Evolutionary conservation across 2,329 filamentous ascomycete genomes (phyloP), one percentile per base, ranked within the genome.

Genomic region (Colletotrichum truncatum): DNA sequence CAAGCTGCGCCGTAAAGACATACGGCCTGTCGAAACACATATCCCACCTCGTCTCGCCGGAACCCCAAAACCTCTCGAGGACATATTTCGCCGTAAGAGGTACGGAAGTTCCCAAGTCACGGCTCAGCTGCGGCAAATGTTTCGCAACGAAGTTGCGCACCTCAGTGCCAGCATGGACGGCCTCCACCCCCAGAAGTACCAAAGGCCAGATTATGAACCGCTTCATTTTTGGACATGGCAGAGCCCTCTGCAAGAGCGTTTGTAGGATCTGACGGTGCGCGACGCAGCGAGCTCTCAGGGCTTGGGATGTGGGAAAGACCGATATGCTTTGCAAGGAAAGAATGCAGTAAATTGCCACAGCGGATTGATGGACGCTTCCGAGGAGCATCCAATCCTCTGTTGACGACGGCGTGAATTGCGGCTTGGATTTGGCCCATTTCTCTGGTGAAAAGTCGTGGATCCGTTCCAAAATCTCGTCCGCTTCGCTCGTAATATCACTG

Each of bases 301-400:
- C 10, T 0, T 18, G 11, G 11, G 55, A 67, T 21, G 10, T 21
- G 30, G 72, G 73, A 1, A 79, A 65, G 6, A 77, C 57, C 4
- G 69, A 69, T 5, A 76, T 16, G 65, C 73, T 76, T 57, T 78
- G 77, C 8, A 80, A 70, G 3, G 78, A 78, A 1, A 70, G 70
- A 56, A 78, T 73, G 70, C 75, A 78, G 68, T 80, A 80, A 8
- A 80, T 34, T 12, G 72, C 68, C 14, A 73, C 69, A 5, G 78
- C 70, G 11, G 70, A 67, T 54, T 74, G 73, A 53, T 76, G 74
- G 5, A 73, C 62, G 9, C 68, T 67, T 10, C 72, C 77, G 4
- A 61, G 6, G 11, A 34, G 6, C 6, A 67, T 45, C 76, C 77
- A 79, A 32, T 73, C 70, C 28, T 72, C 41, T 26, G 52, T 67